phyloP scores from a whole-genome alignment of 495 filamentous ascomycete species.

The Neurospora pannonica region DNA sequence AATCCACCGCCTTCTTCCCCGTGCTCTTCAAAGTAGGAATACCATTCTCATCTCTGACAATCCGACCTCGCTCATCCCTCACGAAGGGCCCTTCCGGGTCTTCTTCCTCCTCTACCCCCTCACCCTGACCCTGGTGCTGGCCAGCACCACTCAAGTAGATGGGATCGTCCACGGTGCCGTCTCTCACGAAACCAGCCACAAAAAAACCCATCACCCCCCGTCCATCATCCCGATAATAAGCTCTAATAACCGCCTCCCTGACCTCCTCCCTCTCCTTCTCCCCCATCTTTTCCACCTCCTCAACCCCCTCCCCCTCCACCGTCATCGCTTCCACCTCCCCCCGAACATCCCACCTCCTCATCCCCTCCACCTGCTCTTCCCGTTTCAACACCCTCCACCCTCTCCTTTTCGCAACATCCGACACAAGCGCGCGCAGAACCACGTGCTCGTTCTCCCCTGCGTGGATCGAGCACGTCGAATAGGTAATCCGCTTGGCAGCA shows the following conservation, averaged over 20 bases:
- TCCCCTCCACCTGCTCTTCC: conserved; percentile 58
- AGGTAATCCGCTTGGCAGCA: conserved; percentile 65
- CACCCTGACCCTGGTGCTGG: background rate
- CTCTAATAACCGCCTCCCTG: conserved; percentile 70
- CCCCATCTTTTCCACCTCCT: conserved; percentile 57
- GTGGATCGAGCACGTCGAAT: conserved; percentile 88
- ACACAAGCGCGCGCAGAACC: conserved; percentile 56
- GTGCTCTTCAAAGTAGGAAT: conserved; percentile 32
- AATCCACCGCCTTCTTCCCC: conserved; percentile 9
- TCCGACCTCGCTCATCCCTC: conserved; percentile 27
- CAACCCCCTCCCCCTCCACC: conserved; percentile 18
- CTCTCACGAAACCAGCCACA: conserved; percentile 37
- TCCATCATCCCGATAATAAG: conserved; percentile 60
- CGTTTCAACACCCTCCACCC: conserved; percentile 71
- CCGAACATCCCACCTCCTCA: conserved; percentile 63
- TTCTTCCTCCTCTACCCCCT: conserved; percentile 5
- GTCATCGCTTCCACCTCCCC: conserved; percentile 44
- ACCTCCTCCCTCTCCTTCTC: conserved; percentile 34
- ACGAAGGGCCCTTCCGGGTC: conserved; percentile 25
- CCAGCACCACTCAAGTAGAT: background rate
- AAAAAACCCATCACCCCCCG: conserved; percentile 53
- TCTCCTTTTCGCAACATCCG: conserved; percentile 50
- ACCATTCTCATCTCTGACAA: conserved; percentile 27
- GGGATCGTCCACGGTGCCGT: background rate
- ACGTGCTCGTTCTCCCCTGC: conserved; percentile 82